Evolutionary conservation across 768 basidiomycete genomes (phyloP), one percentile per base, ranked within the genome.

Genomic region (Pluteus cervinus): DNA sequence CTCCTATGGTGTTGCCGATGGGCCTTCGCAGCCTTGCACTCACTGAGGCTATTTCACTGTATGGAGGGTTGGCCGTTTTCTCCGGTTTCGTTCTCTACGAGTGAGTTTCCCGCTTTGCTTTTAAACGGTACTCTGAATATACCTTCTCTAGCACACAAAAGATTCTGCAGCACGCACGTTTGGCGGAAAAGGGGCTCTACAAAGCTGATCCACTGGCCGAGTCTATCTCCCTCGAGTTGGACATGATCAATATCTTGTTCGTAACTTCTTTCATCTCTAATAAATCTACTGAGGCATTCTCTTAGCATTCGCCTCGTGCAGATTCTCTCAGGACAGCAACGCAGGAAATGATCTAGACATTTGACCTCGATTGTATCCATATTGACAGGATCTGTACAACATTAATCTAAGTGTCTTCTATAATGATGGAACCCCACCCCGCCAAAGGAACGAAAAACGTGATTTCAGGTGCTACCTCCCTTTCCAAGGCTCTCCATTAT

Each of bases 211-310:
- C 90, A 5, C 61, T 92, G 49, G 80, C 69, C 37, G 89, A 90
- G 60, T 74, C 86, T 5, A 76, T 90, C 38, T 68, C 76, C 29
- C 68, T 91, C 36, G 81, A 91, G 54, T 71, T 92, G 37, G 86
- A 90, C 51, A 83, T 90, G 75, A 76, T 93, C 53, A 91, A 92
- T 59, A 89, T 92, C 34, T 90, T 90, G 82, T 85, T 49, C 45
- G 79, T 61, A 4, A 32, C 7, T 24, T 14, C 2, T 22, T n/a
- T 37, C 8, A 35, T 37, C 4, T 16, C 5, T 15, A 7, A 18
- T 33, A 16, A 16, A 16, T 8, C 18, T 16, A n/a, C 24, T 41
- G 17, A 36, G 40, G 31, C 20, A 25, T 39, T 7, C 15, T 34
- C 26, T 36, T 36, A 89, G 86, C 55, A 71, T 90, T 46, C 85